Evolutionary conservation across 2,329 filamentous ascomycete species (phyloP).

Genomic region (Alternaria angustiovoidea): DNA sequence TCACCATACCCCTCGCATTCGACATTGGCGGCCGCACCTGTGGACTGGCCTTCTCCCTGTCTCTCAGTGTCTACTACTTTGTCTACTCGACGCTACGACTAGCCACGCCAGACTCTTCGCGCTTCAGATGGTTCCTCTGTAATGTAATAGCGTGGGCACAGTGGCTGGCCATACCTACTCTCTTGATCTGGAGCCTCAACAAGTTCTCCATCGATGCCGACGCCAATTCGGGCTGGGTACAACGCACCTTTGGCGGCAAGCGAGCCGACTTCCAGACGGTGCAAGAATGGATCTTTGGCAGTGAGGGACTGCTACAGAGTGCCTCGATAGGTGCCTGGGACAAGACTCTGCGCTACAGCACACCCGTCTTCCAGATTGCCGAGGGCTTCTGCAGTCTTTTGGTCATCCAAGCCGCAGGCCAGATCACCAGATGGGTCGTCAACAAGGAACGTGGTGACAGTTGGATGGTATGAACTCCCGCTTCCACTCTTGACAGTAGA

Average conservation of each 20-base stretch:
- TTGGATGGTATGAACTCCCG: constrained; percentile 78
- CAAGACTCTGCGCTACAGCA: constrained; percentile 85
- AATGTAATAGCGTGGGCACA: constrained; percentile 77
- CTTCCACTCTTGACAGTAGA: neutral
- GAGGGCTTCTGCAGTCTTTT: constrained; percentile 97
- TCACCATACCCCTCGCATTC: constrained; percentile 96
- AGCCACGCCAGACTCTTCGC: constrained; percentile 78
- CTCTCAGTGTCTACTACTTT: constrained; percentile 90
- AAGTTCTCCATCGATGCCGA: constrained; percentile 93
- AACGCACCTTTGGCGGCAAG: constrained; percentile 76
- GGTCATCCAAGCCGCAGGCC: constrained; percentile 93
- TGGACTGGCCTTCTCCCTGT: constrained; percentile 90
- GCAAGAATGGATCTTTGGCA: constrained; percentile 88
- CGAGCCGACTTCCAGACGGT: constrained; percentile 71
- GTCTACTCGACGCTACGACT: constrained; percentile 83
- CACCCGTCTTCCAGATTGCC: constrained; percentile 89
- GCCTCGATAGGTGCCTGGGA: constrained; percentile 88
- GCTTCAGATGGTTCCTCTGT: constrained; percentile 75
- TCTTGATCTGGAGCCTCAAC: constrained; percentile 95
- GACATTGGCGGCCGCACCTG: constrained; percentile 96
- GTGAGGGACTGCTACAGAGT: constrained; percentile 80
- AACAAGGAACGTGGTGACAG: constrained; percentile 93
- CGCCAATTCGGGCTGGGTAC: constrained; percentile 75
- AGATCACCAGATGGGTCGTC: constrained; percentile 93
- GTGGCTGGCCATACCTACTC: constrained; percentile 82